These are phyloP conservation scores for Phaffomyces thermotolerans DNA, from an alignment of 805 yeast species.

Conservation along the genomic window DNA sequence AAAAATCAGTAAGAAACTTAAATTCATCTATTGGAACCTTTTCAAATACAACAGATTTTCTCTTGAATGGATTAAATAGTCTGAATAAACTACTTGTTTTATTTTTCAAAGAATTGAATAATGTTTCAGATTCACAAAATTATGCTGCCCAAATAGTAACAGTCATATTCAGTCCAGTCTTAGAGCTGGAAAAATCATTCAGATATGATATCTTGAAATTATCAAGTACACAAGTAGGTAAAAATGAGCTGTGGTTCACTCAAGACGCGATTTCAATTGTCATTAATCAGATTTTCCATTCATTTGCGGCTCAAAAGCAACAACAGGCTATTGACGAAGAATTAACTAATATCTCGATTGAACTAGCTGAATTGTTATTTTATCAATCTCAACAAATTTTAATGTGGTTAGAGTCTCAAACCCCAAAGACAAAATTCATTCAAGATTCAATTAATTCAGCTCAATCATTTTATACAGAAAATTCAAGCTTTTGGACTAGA, in stretches of 20 bases:
- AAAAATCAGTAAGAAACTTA: slow-evolving; percentile 4
- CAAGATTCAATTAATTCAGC: slow-evolving; percentile 16
- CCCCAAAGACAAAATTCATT: slow-evolving; percentile 16
- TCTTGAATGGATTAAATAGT: slow-evolving; percentile 19
- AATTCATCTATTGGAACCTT: slow-evolving; percentile 11
- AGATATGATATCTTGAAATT: slow-evolving; percentile 29
- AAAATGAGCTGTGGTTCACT: slow-evolving; percentile 41
- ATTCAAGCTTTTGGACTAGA: slow-evolving; percentile 50
- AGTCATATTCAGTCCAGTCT: slow-evolving; percentile 25
- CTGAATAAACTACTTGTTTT: slow-evolving; percentile 22
- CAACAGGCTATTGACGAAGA: slow-evolving; percentile 6
- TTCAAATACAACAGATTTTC: slow-evolving; percentile 17
- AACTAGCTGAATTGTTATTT: slow-evolving; percentile 35
- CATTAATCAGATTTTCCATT: slow-evolving; percentile 36
- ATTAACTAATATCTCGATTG: slow-evolving; percentile 24
- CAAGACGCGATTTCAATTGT: slow-evolving; percentile 31
- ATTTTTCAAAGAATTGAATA: slow-evolving; percentile 18
- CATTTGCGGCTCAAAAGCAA: slow-evolving; percentile 15
- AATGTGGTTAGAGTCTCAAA: slow-evolving; percentile 25
- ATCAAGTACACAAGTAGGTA: slow-evolving; percentile 22
- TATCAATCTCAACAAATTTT: slow-evolving; percentile 29
- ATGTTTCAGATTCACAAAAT: slow-evolving; percentile 11
- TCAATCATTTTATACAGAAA: slow-evolving; percentile 20
- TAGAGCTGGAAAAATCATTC: slow-evolving; percentile 33
- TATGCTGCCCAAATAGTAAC: slow-evolving; percentile 19